Conservation (phyloP, 306 rosid species). For the Mucuna pruriens region DNA sequence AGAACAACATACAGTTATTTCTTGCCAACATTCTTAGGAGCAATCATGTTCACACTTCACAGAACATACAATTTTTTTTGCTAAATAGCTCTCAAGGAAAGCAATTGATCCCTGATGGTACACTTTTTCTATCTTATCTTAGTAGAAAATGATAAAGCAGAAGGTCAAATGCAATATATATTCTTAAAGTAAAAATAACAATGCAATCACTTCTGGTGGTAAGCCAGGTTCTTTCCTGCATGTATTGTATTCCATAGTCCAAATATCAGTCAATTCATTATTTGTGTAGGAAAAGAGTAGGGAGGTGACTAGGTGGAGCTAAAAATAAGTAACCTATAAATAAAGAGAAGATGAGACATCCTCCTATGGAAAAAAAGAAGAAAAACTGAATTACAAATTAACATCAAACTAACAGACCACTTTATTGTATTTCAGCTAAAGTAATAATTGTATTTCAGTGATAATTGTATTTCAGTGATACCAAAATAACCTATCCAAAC, state of each 20-base stretch:
- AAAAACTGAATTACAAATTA: conserved; percentile 1
- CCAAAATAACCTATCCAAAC: conserved; percentile 9
- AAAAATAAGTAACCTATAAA: neutral
- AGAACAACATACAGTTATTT: conserved; percentile 19
- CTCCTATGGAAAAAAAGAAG: conserved; percentile 28
- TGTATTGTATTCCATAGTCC: conserved; percentile 20
- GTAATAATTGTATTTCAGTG: conserved; percentile 10
- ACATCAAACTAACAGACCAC: conserved; percentile 6
- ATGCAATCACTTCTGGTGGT: conserved; percentile 1
- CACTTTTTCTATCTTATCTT: neutral
- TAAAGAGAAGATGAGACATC: conserved; percentile 8
- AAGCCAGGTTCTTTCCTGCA: conserved; percentile 15
- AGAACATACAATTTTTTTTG: neutral
- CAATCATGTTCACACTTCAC: neutral
- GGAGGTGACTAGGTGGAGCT: neutral
- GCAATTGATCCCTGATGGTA: conserved; percentile 19
- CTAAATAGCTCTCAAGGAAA: conserved; percentile 14
- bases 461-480: conserved; percentile 4
- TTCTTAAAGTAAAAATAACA: neutral
- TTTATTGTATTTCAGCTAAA: conserved; percentile 3
- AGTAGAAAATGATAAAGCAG: conserved; percentile 19
- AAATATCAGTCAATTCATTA: conserved; percentile 11
- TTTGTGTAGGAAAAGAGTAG: conserved; percentile 4
- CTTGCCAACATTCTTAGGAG: neutral
- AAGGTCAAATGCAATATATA: conserved; percentile 14